Evolutionary conservation across 1,284 basidiomycete species (phyloP).

Genomic region (Ustanciosporium gigantosporum): DNA sequence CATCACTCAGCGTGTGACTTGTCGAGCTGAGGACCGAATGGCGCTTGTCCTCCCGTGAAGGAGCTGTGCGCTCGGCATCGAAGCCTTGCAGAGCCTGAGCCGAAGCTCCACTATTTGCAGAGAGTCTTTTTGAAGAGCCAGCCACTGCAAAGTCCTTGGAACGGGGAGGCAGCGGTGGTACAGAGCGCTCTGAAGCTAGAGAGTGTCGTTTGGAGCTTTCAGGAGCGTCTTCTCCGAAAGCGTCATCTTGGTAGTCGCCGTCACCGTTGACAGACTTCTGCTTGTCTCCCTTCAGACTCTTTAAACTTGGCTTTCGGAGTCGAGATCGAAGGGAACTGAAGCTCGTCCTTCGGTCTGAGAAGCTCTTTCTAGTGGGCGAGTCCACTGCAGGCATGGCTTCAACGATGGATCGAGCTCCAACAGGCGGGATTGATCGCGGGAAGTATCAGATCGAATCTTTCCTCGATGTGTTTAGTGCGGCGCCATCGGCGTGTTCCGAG

Average conservation of each 20-base stretch:
- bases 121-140: too few relatives aligned
- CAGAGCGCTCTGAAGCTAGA: constrained; percentile 9
- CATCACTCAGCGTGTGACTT: too few relatives aligned
- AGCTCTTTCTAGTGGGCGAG: not conserved
- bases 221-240: not conserved
- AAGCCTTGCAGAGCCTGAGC: too few relatives aligned
- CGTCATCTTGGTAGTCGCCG: not conserved
- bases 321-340: constrained; percentile 1
- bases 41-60: too few relatives aligned
- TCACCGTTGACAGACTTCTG: not conserved
- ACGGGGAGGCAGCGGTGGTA: constrained; percentile 30
- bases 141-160: not conserved
- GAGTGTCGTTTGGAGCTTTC: constrained; percentile 16
- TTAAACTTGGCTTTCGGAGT: not conserved
- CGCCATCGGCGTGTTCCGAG: not conserved
- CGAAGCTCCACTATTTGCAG: too few relatives aligned
- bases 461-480: too few relatives aligned
- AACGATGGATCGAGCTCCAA: too few relatives aligned
- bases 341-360: not conserved
- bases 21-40: too few relatives aligned
- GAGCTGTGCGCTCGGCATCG: too few relatives aligned
- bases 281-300: not conserved
- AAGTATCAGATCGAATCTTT: too few relatives aligned
- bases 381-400: constrained; percentile 1
- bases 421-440: too few relatives aligned